Evolutionary conservation across 495 filamentous ascomycete genomes (phyloP), one percentile per base, ranked within the genome.

Genomic region (Lasiosphaeria ovina): DNA sequence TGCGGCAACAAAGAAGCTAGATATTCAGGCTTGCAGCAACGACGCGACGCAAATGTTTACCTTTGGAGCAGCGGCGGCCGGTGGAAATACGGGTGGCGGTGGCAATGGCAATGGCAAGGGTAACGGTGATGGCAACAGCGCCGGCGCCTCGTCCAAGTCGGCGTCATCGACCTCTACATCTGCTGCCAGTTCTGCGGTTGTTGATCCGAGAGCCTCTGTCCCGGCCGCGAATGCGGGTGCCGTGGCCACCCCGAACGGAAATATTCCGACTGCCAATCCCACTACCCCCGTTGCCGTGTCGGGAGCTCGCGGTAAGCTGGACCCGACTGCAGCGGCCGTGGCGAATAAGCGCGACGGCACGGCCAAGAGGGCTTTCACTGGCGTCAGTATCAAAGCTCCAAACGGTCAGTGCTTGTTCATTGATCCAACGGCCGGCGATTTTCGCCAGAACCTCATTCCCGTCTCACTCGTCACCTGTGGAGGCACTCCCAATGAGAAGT

Each of bases 361-460:
- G 3, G 81, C 80, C 0, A 78, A 70, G 14, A 74, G 78, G 3
- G 77, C 79, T 42, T 80, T 83, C 60, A 69, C 61, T n/a, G 67
- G 67, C 38, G 77, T 78, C 16, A 70, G 70, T 44, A 78, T 84
- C 66, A 69, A 79, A 38, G 74, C 76, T 3, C 72, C 79, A 0
- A 74, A 80, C 52, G 80, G 80, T 6, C 68, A 79, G 47, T 84
- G 81, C 52, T 72, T 84, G 38, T 83, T 78, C 54, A 65, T 84
- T 57, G 75, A 84, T 54, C 78, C 81, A 1, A 80, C 77, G 0
- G 81, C 79, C 3, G 81, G 81, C 24, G 81, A 84, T 47, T 84
- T 84, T 69, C 76, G 81, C 1, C 70, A 83, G 66, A 83, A 84
- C 58, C 61, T 84, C 47, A 82, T 84, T 48, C 81, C 81, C 0